A percentile compares a stretch with the other conserved stretches of the same genome.
Conservation (phyloP, 2,329 filamentous ascomycete genomes). For the Fusarium sp. region DNA sequence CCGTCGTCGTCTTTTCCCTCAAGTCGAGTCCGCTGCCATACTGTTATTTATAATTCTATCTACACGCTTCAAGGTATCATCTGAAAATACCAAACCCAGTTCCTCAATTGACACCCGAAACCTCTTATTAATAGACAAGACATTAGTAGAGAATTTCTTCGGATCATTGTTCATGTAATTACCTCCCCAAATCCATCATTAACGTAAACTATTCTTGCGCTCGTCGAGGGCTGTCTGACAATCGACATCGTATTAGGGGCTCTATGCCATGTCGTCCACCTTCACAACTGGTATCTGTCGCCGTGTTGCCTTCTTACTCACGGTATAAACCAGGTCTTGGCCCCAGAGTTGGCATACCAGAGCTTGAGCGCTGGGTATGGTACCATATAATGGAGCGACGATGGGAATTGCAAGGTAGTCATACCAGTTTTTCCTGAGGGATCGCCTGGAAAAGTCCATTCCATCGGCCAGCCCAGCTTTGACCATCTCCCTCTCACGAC, state of each 20-base stretch:
- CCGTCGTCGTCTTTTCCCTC: neutral
- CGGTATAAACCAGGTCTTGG: slow-evolving; percentile 75
- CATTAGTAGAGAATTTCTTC: slow-evolving; percentile 5
- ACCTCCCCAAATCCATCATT: neutral
- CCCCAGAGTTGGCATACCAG: slow-evolving; percentile 79
- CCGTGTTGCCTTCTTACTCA: slow-evolving; percentile 76
- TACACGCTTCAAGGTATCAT: neutral
- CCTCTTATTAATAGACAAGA: slow-evolving; percentile 3
- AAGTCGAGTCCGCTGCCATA: neutral
- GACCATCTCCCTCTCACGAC: slow-evolving; percentile 75
- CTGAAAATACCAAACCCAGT: neutral
- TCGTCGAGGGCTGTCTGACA: neutral
- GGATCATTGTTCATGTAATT: neutral
- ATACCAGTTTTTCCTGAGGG: slow-evolving; percentile 66
- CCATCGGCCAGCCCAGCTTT: slow-evolving; percentile 73
- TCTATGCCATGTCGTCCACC: slow-evolving; percentile 61
- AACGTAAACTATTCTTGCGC: neutral
- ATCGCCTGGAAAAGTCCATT: slow-evolving; percentile 74
- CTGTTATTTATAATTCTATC: neutral
- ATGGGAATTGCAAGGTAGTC: slow-evolving; percentile 76
- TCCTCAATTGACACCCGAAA: neutral
- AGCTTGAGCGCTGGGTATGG: slow-evolving; percentile 76
- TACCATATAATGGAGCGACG: slow-evolving; percentile 76
- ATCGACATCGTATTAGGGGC: neutral
- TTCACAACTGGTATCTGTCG: slow-evolving; percentile 62